These are phyloP conservation scores for Hibiscus mutabilis DNA, from an alignment of 345 rosid species.

Conservation along the genomic window DNA sequence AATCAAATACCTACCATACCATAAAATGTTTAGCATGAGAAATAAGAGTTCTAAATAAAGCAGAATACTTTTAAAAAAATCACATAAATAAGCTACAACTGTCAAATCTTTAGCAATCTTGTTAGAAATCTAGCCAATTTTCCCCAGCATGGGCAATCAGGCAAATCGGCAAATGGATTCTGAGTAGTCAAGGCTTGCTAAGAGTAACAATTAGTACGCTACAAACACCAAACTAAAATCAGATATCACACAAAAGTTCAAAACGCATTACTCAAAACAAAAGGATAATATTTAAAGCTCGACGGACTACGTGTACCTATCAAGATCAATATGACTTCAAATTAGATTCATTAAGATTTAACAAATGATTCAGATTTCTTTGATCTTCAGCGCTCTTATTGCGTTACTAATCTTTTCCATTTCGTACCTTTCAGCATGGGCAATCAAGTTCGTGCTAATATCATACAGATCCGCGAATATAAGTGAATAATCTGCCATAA, in stretches of 20 bases:
- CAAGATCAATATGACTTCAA: background rate
- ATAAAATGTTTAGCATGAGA: background rate
- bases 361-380: background rate
- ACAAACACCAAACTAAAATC: background rate
- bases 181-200: background rate
- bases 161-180: background rate
- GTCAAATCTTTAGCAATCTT: background rate
- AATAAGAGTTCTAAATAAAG: background rate
- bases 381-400: background rate
- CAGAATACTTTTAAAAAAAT: background rate
- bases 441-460: background rate
- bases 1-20: background rate
- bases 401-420: background rate
- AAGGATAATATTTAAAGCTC: background rate
- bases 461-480: background rate
- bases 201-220: background rate
- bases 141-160: background rate
- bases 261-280: constrained; percentile 3
- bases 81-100: background rate
- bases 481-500: background rate
- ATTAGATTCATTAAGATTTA: background rate
- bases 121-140: background rate
- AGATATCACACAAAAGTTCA: background rate
- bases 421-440: background rate
- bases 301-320: background rate